Conservation (phyloP, 495 filamentous ascomycete genomes). For the Aspergillus ellipticus region DNA sequence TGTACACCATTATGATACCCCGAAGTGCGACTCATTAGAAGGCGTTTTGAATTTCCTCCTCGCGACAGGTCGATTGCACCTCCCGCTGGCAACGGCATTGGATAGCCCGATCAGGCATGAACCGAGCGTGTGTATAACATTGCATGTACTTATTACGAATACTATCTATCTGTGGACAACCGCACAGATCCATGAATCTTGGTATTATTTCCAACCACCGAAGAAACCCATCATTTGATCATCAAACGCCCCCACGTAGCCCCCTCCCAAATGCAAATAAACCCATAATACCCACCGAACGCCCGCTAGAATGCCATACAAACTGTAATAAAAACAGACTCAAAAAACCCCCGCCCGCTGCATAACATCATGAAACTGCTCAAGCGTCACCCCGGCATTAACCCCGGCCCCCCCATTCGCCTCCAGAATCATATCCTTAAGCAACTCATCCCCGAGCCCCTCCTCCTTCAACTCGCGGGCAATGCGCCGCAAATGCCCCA, state of each 20-base stretch:
- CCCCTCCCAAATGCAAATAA: background rate
- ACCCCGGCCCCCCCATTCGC: slow-evolving; percentile 79
- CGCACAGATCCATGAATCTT: no score
- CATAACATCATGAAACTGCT: slow-evolving; percentile 86
- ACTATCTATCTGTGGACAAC: no score
- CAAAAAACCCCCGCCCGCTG: slow-evolving; percentile 75
- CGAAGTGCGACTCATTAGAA: slow-evolving; percentile 10
- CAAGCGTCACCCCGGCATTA: slow-evolving; percentile 64
- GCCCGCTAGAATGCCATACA: background rate
- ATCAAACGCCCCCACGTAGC: no score
- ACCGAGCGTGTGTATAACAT: background rate
- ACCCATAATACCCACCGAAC: background rate
- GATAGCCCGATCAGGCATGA: background rate
- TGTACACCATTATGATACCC: slow-evolving; percentile 23
- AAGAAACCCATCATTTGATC: no score
- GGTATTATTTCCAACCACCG: no score
- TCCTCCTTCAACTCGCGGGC: slow-evolving; percentile 77
- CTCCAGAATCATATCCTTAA: slow-evolving; percentile 91
- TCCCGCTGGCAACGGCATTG: background rate
- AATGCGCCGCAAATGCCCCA: slow-evolving; percentile 71
- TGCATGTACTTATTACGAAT: background rate
- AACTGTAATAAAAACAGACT: slow-evolving; percentile 11
- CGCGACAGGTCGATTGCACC: background rate
- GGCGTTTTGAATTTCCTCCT: slow-evolving; percentile 9
- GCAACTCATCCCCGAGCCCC: slow-evolving; percentile 67